Base-by-base conservation (phyloP, 257 asterid genomes). In the Marsdenia floribunda region DNA sequence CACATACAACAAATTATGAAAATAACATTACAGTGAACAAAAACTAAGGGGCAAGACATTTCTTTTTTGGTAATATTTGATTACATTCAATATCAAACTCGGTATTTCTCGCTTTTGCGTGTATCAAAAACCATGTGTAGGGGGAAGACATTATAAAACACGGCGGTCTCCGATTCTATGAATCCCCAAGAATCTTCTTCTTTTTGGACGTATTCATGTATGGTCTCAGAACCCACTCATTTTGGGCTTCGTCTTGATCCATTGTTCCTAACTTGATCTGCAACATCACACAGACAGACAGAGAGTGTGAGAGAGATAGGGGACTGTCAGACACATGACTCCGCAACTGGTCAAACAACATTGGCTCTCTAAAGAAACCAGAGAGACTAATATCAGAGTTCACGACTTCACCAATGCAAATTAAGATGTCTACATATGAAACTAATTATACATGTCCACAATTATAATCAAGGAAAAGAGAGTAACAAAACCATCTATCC, bases 221-320 rank as follows among this genome's bases (percentile, higher is more conserved):
- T 38, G 96, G 92, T 67, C 84, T 80, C 47, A 83, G 80, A 46
- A 88, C 86, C 91, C 91, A 93, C 71, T 91, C 96, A 0, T 59
- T 82, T 73, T 87, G 93, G 80, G 96, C 97, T 85, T 90, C 96
- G 8, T 86, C 91, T 82, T 90, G 96, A 73, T 93, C 98, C 86
- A 93, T 69, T 3, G 95, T 90, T 82, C 98, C 98, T 49, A 90
- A 81, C 81, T 88, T 87, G 69, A 94, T 81, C 97, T 94, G 89
- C 68, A 78, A 76, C 79, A 63, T 53, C 3, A 69, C 1, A 29
- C 33, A 29, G 33, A 29, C 33, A 29, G 33, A 29, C 33, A 11
- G 2, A 49, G 14, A 49, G 13, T 10, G 14, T 2, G 14, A 11
- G 3, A 68, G 12, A 67, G 61, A 40, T 53, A 59, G 50, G 50